A percentile compares a stretch with the other conserved stretches of the same genome.
phyloP scores from a whole-genome alignment of 2,329 filamentous ascomycete species.

The Colletotrichum karsti region DNA sequence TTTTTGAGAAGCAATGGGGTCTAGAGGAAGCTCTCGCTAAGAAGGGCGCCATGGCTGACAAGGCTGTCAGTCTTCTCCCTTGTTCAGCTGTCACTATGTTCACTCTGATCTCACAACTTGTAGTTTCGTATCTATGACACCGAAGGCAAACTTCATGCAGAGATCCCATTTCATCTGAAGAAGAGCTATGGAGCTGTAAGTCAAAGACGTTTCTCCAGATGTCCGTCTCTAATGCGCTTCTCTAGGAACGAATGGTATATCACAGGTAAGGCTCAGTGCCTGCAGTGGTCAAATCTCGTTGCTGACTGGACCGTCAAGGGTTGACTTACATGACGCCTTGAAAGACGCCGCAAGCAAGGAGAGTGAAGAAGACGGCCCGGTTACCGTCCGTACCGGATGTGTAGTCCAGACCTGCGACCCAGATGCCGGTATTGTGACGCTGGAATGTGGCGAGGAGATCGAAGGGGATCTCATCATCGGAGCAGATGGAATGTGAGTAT shows the following conservation, averaged over 20 bases:
- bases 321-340: slow-evolving; percentile 45
- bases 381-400: slow-evolving; percentile 34
- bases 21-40: slow-evolving; percentile 36
- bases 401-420: slow-evolving; percentile 48
- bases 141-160: slow-evolving; percentile 33
- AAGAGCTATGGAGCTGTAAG: slow-evolving; percentile 41
- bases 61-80: too few relatives aligned
- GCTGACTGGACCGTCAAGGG: neutral
- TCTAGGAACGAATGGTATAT: slow-evolving; percentile 45
- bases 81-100: too few relatives aligned
- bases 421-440: slow-evolving; percentile 40
- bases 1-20: slow-evolving; percentile 34
- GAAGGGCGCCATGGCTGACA: slow-evolving; percentile 42
- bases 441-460: slow-evolving; percentile 40
- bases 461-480: slow-evolving; percentile 43
- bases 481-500: slow-evolving; percentile 44
- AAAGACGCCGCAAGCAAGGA: slow-evolving; percentile 34
- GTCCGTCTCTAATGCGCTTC: neutral
- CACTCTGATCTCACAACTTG: accelerated
- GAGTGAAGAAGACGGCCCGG: slow-evolving; percentile 34
- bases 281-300: too few relatives aligned
- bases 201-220: neutral
- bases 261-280: slow-evolving; percentile 41
- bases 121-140: slow-evolving; percentile 41
- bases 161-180: slow-evolving; percentile 38